Evolutionary conservation across 2,329 filamentous ascomycete species (phyloP).

Genomic region (Colletotrichum sp.): DNA sequence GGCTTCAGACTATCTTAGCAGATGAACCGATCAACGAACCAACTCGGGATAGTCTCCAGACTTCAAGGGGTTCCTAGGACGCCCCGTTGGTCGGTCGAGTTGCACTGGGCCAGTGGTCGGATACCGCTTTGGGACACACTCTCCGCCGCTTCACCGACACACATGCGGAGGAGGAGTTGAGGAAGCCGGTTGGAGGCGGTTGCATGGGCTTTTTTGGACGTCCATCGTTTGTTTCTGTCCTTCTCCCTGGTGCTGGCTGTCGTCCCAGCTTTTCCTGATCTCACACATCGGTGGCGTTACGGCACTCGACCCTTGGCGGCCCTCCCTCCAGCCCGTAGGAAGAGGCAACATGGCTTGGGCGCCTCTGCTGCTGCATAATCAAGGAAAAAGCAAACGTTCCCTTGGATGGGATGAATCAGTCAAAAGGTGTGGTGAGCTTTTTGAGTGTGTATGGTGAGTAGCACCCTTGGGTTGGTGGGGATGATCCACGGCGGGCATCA

Average conservation of each 20-base stretch:
- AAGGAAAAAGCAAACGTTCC: neutral
- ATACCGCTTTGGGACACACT: conserved; percentile 14
- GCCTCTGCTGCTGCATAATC: neutral
- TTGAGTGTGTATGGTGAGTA: neutral
- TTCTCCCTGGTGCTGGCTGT: neutral
- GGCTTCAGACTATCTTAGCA: neutral
- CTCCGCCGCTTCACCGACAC: neutral
- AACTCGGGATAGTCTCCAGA: neutral
- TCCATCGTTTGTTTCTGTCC: neutral
- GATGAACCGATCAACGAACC: neutral
- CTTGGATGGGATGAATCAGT: neutral
- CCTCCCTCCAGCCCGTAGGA: neutral
- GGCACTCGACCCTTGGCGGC: neutral
- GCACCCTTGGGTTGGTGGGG: neutral
- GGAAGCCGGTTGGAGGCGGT: neutral
- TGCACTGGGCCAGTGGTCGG: conserved; percentile 10
- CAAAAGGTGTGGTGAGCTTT: neutral
- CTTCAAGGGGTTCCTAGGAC: neutral
- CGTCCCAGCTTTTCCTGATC: neutral
- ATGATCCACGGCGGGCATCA: neutral
- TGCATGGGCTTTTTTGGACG: neutral
- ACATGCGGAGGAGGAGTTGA: neutral
- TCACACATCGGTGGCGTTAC: neutral
- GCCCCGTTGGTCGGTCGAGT: conserved; percentile 10
- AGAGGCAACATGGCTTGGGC: neutral